phyloP scores from a whole-genome alignment of 225 moss, liverwort and hornwort species.

The Rhytidiadelphus loreus region DNA sequence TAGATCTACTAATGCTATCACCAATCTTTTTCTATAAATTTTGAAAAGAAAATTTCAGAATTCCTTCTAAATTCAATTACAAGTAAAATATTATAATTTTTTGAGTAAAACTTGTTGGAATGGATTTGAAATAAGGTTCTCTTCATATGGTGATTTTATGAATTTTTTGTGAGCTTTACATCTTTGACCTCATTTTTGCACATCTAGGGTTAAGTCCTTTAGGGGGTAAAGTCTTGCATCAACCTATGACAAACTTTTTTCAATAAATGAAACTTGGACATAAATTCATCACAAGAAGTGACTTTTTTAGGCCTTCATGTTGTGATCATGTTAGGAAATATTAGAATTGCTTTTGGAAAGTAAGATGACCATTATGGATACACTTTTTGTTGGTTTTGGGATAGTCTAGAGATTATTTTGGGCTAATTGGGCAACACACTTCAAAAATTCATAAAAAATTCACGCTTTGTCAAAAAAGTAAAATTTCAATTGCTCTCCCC shows the following conservation, averaged over 20 bases:
- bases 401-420: neutral
- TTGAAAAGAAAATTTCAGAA: too few relatives aligned
- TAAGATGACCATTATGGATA: neutral
- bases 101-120: too few relatives aligned
- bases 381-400: fast-evolving
- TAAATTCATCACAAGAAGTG: neutral
- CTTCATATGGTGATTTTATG: too few relatives aligned
- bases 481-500: neutral
- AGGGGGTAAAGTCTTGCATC: neutral
- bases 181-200: too few relatives aligned
- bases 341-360: fast-evolving
- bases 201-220: too few relatives aligned
- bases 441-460: neutral
- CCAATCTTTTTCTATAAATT: too few relatives aligned
- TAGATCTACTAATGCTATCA: too few relatives aligned
- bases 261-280: neutral
- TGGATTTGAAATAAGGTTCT: too few relatives aligned
- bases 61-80: too few relatives aligned
- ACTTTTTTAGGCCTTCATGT: neutral
- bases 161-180: too few relatives aligned
- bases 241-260: neutral
- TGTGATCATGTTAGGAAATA: too few relatives aligned
- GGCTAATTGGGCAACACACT: fast-evolving
- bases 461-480: neutral
- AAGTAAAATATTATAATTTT: too few relatives aligned